These are phyloP conservation scores for Mycena capillaripes DNA, from an alignment of 768 basidiomycete species.

Conservation along the genomic window DNA sequence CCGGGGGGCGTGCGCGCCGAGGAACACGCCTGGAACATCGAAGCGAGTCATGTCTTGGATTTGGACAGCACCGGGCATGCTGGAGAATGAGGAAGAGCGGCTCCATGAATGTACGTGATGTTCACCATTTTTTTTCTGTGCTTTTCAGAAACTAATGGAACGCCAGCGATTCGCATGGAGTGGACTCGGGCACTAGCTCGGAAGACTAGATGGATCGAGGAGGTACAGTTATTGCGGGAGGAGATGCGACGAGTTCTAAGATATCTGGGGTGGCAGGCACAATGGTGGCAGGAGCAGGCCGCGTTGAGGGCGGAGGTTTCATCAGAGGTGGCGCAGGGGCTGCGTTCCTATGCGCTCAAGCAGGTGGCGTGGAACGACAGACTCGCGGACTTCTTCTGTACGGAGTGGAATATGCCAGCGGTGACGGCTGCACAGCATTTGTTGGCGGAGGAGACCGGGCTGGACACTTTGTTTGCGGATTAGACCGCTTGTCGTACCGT, in stretches of 20 bases:
- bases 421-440: not conserved
- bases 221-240: conserved; percentile 41
- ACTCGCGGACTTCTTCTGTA: not conserved
- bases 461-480: not conserved
- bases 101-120: conserved; percentile 4
- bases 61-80: conserved; percentile 13
- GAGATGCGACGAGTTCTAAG: conserved; percentile 43
- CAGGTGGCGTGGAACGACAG: not conserved
- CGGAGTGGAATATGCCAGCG: not conserved
- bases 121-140: not conserved
- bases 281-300: conserved; percentile 31
- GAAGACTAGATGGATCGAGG: conserved; percentile 30
- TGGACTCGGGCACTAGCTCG: conserved; percentile 3
- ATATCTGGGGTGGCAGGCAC: conserved; percentile 40
- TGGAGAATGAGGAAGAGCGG: not conserved
- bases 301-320: not conserved
- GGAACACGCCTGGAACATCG: not conserved
- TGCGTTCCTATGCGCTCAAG: conserved; percentile 10
- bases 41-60: conserved; percentile 16
- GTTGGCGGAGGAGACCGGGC: not conserved
- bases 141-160: too few relatives aligned
- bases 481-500: not conserved
- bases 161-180: conserved; percentile 4
- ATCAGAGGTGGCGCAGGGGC: not conserved
- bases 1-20: not conserved